Conservation (phyloP, 768 basidiomycete species). For the Calocera viscosa region DNA sequence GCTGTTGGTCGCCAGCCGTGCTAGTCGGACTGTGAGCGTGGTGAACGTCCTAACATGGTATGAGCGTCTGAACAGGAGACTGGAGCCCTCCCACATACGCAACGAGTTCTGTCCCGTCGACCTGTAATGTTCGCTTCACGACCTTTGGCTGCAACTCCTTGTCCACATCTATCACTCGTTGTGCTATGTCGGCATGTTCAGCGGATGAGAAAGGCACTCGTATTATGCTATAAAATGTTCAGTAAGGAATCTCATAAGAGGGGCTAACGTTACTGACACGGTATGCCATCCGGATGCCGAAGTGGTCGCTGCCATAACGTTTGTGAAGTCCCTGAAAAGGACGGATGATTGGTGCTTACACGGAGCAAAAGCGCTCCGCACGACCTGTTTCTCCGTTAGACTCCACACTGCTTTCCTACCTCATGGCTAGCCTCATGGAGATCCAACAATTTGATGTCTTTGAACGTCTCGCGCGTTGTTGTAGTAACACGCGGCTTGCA, state of each 20-base stretch:
- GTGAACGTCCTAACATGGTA: conserved; percentile 44
- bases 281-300: conserved; percentile 37
- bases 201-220: conserved; percentile 64
- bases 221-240: conserved; percentile 38
- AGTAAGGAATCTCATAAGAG: not conserved
- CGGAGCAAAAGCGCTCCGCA: not conserved
- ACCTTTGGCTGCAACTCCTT: conserved; percentile 68
- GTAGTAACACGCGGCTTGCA: not conserved
- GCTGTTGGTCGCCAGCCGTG: conserved; percentile 69
- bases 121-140: conserved; percentile 56
- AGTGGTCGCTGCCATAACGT: conserved; percentile 21
- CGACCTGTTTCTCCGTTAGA: not conserved
- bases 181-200: conserved; percentile 69
- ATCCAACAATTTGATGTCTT: not conserved
- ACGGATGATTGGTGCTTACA: not conserved
- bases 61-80: not conserved
- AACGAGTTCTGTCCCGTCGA: conserved; percentile 55
- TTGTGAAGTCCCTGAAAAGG: conserved; percentile 1
- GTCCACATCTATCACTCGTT: conserved; percentile 77
- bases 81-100: conserved; percentile 43
- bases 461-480: not conserved
- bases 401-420: conserved; percentile 2
- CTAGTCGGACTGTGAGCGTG: conserved; percentile 72
- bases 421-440: not conserved
- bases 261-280: conserved; percentile 36